phyloP scores from a whole-genome alignment of 1,284 basidiomycete species.

The Sphaerobolus stellatus region DNA sequence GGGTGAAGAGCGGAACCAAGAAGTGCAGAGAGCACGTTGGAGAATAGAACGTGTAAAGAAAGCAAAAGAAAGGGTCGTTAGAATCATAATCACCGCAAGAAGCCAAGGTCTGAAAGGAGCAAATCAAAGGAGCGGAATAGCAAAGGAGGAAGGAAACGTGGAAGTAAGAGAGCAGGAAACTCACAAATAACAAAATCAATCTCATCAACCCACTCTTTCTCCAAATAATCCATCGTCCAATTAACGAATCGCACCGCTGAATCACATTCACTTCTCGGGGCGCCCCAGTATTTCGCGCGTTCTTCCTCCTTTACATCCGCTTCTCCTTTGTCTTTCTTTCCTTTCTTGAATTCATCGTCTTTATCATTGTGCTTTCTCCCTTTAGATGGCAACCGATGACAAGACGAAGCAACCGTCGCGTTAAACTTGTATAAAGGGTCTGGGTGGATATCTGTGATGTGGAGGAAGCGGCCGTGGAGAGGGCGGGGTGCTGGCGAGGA shows the following conservation, averaged over 20 bases:
- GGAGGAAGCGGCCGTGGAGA: conserved; percentile 71
- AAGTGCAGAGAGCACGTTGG: too few relatives aligned
- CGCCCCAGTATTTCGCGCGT: conserved; percentile 57
- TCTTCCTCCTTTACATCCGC: conserved; percentile 13
- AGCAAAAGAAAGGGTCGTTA: too few relatives aligned
- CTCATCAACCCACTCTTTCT: conserved; percentile 76
- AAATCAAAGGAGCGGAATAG: too few relatives aligned
- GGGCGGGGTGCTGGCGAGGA: conserved; percentile 34
- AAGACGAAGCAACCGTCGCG: conserved; percentile 53
- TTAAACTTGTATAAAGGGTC: conserved; percentile 60
- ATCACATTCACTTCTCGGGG: conserved; percentile 80
- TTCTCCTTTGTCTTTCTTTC: conserved; percentile 56
- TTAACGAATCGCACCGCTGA: conserved; percentile 78
- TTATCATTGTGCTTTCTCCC: neutral
- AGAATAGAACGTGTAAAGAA: too few relatives aligned
- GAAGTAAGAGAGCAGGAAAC: conserved; percentile 27
- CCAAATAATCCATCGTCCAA: conserved; percentile 78
- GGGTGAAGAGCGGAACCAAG: too few relatives aligned
- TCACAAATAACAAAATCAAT: conserved; percentile 89
- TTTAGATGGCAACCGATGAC: conserved; percentile 45
- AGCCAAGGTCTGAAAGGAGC: too few relatives aligned
- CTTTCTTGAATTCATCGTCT: conserved; percentile 26
- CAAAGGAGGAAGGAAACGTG: too few relatives aligned
- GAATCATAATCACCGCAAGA: too few relatives aligned
- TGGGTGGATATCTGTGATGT: conserved; percentile 81